Evolutionary conservation across 305 asterid genomes (phyloP).

Genomic region (Stenogyne calaminthoides): DNA sequence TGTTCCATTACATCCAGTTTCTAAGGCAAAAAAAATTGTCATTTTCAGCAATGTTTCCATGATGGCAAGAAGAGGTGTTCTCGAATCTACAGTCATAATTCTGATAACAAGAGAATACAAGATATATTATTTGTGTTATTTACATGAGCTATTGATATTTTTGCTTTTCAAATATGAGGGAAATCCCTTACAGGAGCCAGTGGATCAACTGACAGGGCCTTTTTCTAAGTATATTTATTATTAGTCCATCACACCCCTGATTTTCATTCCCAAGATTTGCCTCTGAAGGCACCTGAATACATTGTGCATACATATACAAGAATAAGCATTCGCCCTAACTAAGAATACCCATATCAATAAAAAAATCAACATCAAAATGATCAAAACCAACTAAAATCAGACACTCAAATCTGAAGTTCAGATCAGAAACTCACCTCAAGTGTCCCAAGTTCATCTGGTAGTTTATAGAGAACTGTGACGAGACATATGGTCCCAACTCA

Average conservation of each 20-base stretch:
- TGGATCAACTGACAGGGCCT: neutral
- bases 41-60: neutral
- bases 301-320: neutral
- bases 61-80: constrained; percentile 25
- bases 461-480: constrained; percentile 35
- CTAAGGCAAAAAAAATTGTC: neutral
- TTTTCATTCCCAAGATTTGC: constrained; percentile 2
- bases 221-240: neutral
- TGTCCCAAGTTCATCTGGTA: constrained; percentile 41
- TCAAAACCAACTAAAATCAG: constrained; percentile 21
- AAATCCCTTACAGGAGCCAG: constrained; percentile 26
- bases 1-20: neutral
- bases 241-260: constrained; percentile 13
- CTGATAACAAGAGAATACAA: constrained; percentile 6
- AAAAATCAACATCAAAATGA: neutral
- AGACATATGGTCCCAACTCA: constrained; percentile 35
- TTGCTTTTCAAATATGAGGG: constrained; percentile 17
- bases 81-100: neutral
- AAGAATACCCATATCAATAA: neutral
- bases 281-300: neutral
- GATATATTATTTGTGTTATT: neutral
- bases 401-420: constrained; percentile 18
- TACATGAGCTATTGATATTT: neutral
- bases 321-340: neutral
- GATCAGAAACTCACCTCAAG: constrained; percentile 21